A percentile compares a stretch with the other conserved stretches of the same genome.
Conservation (phyloP, 2,329 filamentous ascomycete genomes). For the Arthrobotrys iridis region DNA sequence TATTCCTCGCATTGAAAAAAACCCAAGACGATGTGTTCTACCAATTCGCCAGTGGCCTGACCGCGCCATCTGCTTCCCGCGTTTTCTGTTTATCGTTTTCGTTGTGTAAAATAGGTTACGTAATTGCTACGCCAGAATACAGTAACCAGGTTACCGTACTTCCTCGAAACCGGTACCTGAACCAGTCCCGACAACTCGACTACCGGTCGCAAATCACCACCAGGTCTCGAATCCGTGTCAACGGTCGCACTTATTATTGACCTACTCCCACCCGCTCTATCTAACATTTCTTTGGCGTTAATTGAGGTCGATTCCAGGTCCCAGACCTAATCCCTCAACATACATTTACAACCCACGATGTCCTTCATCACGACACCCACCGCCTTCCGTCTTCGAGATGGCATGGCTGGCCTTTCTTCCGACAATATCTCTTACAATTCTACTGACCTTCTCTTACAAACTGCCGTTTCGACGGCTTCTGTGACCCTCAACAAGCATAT, state of each 20-base stretch:
- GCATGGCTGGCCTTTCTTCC: background rate
- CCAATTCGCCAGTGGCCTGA: background rate
- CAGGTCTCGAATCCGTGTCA: background rate
- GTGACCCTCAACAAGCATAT: conserved; percentile 18
- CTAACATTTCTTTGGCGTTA: background rate
- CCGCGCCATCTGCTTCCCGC: background rate
- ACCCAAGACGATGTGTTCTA: background rate
- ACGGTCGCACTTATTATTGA: background rate
- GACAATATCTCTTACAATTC: conserved; percentile 20
- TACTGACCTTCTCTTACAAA: conserved; percentile 41
- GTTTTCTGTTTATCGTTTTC: background rate
- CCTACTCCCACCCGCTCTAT: background rate
- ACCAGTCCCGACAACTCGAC: background rate
- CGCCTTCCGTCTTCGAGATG: conserved; percentile 50
- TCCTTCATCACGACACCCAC: conserved; percentile 63
- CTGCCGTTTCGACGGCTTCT: conserved; percentile 7
- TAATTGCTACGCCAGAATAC: conserved; percentile 17
- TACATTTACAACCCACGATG: conserved; percentile 58
- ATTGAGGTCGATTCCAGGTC: conserved; percentile 1
- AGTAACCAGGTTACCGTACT: background rate
- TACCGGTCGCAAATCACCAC: conserved; percentile 19
- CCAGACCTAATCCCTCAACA: background rate
- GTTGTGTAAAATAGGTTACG: conserved; percentile 15
- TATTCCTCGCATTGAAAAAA: background rate
- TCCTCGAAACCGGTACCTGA: conserved; percentile 16